These are phyloP conservation scores for Saccharomycopsis sp. DNA, from an alignment of 805 yeast species.

Conservation along the genomic window DNA sequence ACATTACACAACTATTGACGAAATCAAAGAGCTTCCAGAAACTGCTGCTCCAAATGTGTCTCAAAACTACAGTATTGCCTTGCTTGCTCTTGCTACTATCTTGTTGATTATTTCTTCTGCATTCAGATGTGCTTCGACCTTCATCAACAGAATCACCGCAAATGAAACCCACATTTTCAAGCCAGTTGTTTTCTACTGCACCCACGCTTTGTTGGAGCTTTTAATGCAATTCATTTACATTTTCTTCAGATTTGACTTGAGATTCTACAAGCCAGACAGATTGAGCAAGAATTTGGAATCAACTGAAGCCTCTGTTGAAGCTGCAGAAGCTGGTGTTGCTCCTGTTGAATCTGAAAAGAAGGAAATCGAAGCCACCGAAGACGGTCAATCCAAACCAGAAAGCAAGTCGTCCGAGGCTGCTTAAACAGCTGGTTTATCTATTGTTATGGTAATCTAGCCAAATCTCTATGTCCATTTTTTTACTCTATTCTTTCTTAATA, in stretches of 20 bases:
- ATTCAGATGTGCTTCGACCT: conserved; percentile 42
- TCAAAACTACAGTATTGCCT: conserved; percentile 44
- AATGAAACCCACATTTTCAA: conserved; percentile 38
- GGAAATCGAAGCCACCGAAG: neutral
- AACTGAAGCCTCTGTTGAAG: neutral
- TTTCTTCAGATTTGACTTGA: conserved; percentile 59
- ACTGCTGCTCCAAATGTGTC: conserved; percentile 32
- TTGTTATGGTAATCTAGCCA: neutral
- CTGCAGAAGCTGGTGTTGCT: neutral
- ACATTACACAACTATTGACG: conserved; percentile 28
- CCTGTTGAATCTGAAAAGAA: neutral
- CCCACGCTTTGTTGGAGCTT: conserved; percentile 63
- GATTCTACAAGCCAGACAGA: conserved; percentile 72
- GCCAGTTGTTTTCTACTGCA: conserved; percentile 55
- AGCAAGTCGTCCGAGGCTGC: neutral
- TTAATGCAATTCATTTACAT: conserved; percentile 50
- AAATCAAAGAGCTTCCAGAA: conserved; percentile 24
- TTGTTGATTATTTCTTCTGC: conserved; percentile 44
- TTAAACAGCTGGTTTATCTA: neutral
- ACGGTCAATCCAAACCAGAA: neutral
- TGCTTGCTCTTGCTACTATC: conserved; percentile 38
- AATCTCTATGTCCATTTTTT: neutral
- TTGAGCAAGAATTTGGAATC: conserved; percentile 28
- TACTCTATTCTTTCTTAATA: neutral
- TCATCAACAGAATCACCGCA: conserved; percentile 26